Conservation (phyloP, 2,329 filamentous ascomycete genomes). For the Juglanconis sp. region DNA sequence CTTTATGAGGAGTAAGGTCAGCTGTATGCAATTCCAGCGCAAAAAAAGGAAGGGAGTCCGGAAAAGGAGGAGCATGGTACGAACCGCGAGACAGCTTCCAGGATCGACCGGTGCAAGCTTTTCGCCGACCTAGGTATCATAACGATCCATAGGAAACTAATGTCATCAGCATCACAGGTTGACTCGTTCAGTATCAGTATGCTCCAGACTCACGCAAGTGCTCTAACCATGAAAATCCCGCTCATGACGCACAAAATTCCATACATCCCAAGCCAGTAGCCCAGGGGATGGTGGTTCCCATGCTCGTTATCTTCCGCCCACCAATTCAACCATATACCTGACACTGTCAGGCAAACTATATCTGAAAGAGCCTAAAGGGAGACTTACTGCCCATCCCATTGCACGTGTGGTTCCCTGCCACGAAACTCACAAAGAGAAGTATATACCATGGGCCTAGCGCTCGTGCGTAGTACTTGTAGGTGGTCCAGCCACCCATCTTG, state of each 20-base stretch:
- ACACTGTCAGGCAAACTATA: background rate
- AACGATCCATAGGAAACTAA: slow-evolving; percentile 1
- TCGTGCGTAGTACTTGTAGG: slow-evolving; percentile 4
- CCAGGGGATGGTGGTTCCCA: slow-evolving; percentile 10
- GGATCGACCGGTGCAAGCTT: slow-evolving; percentile 3
- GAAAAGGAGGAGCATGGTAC: background rate
- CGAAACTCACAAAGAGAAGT: background rate
- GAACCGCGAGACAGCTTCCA: slow-evolving; percentile 2
- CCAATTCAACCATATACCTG: slow-evolving; percentile 29
- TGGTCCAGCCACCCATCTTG: slow-evolving; percentile 10
- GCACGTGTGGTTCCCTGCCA: slow-evolving; percentile 6
- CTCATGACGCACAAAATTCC: background rate
- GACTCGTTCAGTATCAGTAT: background rate
- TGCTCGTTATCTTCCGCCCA: slow-evolving; percentile 24
- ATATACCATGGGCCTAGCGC: slow-evolving; percentile 10
- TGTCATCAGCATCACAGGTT: background rate
- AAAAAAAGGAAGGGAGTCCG: too few species aligned
- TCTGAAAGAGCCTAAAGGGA: slow-evolving; percentile 16
- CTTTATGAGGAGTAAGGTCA: slow-evolving; percentile 1
- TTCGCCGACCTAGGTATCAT: slow-evolving; percentile 2
- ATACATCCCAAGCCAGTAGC: slow-evolving; percentile 25
- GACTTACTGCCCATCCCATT: slow-evolving; percentile 22
- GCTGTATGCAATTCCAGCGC: background rate
- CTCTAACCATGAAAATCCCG: background rate
- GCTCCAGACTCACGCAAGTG: background rate